Percentiles rank a stretch among this genome's conserved stretches.
Conservation (phyloP, 2,329 filamentous ascomycete genomes). For the Hirsutella thompsonii region DNA sequence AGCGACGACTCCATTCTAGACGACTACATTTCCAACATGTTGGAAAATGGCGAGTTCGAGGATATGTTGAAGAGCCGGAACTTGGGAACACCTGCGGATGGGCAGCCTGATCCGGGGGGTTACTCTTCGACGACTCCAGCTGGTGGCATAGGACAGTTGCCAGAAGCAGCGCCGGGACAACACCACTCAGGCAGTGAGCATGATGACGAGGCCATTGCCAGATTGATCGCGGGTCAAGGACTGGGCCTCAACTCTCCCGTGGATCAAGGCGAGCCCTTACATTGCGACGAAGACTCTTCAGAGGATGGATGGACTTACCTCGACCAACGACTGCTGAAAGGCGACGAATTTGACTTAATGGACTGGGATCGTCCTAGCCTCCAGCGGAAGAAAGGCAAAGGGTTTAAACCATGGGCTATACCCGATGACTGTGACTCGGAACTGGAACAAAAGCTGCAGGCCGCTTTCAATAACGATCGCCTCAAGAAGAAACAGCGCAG, state of each 20-base stretch:
- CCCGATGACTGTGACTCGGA: conserved; percentile 53
- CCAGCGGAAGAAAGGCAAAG: conserved; percentile 48
- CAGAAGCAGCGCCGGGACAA: background rate
- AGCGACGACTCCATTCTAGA: conserved; percentile 40
- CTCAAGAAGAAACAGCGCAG: conserved; percentile 60
- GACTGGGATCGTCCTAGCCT: conserved; percentile 64
- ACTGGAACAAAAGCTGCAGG: conserved; percentile 44
- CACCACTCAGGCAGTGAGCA: background rate
- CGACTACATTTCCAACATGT: conserved; percentile 61
- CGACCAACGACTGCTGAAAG: conserved; percentile 13
- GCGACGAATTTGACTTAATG: conserved; percentile 72
- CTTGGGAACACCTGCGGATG: conserved; percentile 5
- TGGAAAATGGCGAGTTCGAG: conserved; percentile 39
- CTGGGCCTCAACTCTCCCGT: too few relatives aligned
- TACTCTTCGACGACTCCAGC: conserved; percentile 13
- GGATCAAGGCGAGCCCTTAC: too few relatives aligned
- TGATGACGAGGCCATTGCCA: background rate
- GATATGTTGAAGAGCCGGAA: conserved; percentile 29
- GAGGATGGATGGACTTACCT: background rate
- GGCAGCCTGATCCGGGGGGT: too few relatives aligned
- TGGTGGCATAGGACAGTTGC: background rate
- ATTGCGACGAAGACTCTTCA: background rate
- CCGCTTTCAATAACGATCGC: conserved; percentile 54
- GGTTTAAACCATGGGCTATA: conserved; percentile 37
- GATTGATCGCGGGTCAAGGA: background rate